Evolutionary conservation across 169 alveolate genomes (phyloP), one percentile per base, ranked within the genome.

Genomic region (Condylostoma magnum): DNA sequence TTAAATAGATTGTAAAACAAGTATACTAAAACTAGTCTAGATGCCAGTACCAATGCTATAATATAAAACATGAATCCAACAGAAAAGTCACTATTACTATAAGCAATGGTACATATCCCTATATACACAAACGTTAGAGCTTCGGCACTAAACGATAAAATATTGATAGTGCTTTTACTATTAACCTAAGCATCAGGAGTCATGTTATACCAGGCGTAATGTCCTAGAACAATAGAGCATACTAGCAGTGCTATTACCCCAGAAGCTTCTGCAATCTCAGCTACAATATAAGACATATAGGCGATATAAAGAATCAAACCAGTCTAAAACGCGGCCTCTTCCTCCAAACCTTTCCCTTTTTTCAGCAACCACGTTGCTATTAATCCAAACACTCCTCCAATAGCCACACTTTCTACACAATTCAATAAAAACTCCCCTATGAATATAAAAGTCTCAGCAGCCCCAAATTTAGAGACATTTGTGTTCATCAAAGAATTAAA

Each of bases 171-270:
- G 12, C 25, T 27, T n/a, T n/a, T 15, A 3, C 41, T 18, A 12
- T 20, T 12, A 12, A 18, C 31, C 57, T 80, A 54, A 31, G 87
- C 79, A 50, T 57, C 74, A 52, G 71, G 73, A 28, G 81, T 73
- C 71, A 80, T 55, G 67, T 80, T 80, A 68, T 73, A 72, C 57
- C 56, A 73, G 31, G 83, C 41, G 51, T 80, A 80, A 58, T 80
- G 82, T 6, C 80, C 72, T 55, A 58, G 56, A 55, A 80, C 57
- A 31, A 80, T 80, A 41, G 83, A 76, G 57, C 67, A 55, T 31
- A 74, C 71, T 51, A 80, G 56, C 20, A 80, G 43, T 12, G 80
- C 74, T 20, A 80, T 80, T 57, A 80, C 78, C 12, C 83, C 83
- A 10, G 83, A 73, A 54, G 74, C 63, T 56, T 67, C 83, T 30